A percentile compares a stretch with the other conserved stretches of the same genome.
phyloP scores from a whole-genome alignment of 2,329 filamentous ascomycete species.

The Fusarium nanum region DNA sequence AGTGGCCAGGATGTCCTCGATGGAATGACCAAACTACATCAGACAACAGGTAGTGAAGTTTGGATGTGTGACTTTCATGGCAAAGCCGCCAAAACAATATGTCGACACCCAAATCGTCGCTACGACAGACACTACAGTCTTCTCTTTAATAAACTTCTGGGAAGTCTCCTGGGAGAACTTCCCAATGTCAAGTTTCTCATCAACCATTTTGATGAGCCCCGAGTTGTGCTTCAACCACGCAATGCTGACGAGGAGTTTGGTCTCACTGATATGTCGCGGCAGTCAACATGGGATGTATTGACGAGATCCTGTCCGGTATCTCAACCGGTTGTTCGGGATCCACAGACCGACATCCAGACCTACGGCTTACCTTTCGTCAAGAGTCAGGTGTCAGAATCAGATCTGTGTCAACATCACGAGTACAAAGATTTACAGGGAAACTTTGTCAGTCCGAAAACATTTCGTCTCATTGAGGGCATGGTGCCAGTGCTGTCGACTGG shows the following conservation, averaged over 20 bases:
- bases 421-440: constrained; percentile 59
- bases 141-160: constrained; percentile 50
- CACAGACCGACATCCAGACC: constrained; percentile 11
- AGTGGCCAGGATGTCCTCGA: constrained; percentile 50
- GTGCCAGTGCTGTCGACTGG: constrained; percentile 62
- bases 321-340: not conserved
- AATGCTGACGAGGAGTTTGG: constrained; percentile 10
- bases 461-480: constrained; percentile 53
- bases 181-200: constrained; percentile 57
- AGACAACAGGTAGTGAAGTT: constrained; percentile 49
- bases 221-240: constrained; percentile 50
- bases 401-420: constrained; percentile 60
- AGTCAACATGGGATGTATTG: constrained; percentile 49
- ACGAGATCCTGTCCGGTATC: constrained; percentile 46
- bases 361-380: constrained; percentile 54
- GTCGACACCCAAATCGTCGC: constrained; percentile 49
- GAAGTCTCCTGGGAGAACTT: constrained; percentile 41
- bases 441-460: constrained; percentile 56
- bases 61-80: constrained; percentile 53
- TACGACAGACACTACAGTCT: constrained; percentile 51
- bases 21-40: constrained; percentile 46
- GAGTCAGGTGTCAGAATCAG: constrained; percentile 42
- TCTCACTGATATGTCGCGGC: constrained; percentile 45
- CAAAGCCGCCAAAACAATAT: constrained; percentile 44
- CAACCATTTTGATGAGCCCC: constrained; percentile 62